Conservation (phyloP, 345 rosid species). For the Euphorbia peplus region DNA sequence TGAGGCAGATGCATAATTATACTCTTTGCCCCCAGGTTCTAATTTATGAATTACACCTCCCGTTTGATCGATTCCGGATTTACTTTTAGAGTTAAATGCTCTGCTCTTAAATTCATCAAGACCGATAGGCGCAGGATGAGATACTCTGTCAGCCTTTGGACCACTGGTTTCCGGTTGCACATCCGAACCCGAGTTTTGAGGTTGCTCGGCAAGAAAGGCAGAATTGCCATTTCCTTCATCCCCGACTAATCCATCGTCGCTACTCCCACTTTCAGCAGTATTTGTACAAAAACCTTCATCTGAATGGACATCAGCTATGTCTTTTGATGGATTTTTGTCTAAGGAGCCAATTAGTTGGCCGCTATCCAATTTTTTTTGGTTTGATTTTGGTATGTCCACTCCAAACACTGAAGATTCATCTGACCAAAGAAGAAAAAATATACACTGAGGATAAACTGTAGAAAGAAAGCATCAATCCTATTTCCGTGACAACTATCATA, state of each 20-base stretch:
- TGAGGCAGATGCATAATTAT: slow-evolving; percentile 84
- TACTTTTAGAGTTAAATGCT: slow-evolving; percentile 56
- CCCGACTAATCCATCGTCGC: slow-evolving; percentile 18
- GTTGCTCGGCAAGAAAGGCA: slow-evolving; percentile 25
- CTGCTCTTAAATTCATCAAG: slow-evolving; percentile 96
- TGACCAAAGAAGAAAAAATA: slow-evolving; percentile 22
- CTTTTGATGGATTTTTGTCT: slow-evolving; percentile 24
- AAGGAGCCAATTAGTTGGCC: slow-evolving; percentile 20
- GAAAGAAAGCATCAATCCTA: background rate
- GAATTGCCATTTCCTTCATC: slow-evolving; percentile 24
- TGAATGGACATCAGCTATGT: slow-evolving; percentile 22
- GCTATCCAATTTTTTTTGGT: slow-evolving; percentile 20
- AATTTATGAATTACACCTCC: slow-evolving; percentile 68
- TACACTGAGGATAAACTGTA: background rate
- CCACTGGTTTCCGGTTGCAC: slow-evolving; percentile 29
- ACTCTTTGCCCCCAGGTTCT: slow-evolving; percentile 89
- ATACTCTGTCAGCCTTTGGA: slow-evolving; percentile 41
- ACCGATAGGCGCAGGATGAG: slow-evolving; percentile 61
- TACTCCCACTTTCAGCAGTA: slow-evolving; percentile 26
- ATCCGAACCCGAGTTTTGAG: slow-evolving; percentile 22
- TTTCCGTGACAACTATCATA: too few species aligned
- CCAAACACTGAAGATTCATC: slow-evolving; percentile 43
- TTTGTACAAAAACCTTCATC: slow-evolving; percentile 21
- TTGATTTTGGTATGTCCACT: slow-evolving; percentile 34
- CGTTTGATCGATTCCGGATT: slow-evolving; percentile 54